A percentile compares a stretch with the other conserved stretches of the same genome.
Conservation (phyloP, 1,284 basidiomycete genomes). For the Pisolithus thermaeus region DNA sequence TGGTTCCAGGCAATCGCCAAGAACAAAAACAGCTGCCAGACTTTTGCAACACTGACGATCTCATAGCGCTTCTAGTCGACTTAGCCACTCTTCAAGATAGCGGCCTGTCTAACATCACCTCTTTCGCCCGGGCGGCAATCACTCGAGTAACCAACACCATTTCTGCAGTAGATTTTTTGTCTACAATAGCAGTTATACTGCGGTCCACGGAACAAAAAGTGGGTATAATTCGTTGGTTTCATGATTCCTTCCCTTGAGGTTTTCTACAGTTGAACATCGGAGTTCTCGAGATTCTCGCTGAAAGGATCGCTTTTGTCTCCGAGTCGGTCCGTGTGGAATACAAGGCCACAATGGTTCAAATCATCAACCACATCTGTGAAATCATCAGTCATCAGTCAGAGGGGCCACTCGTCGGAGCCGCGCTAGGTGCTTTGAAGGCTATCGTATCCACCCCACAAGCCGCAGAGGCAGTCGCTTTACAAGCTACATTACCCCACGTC, state of each 20-base stretch:
- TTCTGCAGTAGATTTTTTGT: constrained; percentile 61
- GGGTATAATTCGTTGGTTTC: constrained; percentile 8
- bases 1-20: constrained; percentile 31
- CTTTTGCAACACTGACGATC: constrained; percentile 27
- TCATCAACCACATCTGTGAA: constrained; percentile 45
- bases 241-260: neutral
- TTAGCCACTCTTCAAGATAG: constrained; percentile 17
- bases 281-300: constrained; percentile 60
- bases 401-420: constrained; percentile 34
- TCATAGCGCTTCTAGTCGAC: constrained; percentile 22
- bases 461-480: constrained; percentile 63
- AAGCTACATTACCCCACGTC: constrained; percentile 53
- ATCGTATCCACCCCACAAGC: constrained; percentile 52
- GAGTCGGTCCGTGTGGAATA: constrained; percentile 51
- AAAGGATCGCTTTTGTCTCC: constrained; percentile 60
- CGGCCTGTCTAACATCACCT: constrained; percentile 37
- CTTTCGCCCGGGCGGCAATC: constrained; percentile 45
- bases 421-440: constrained; percentile 55
- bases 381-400: constrained; percentile 41
- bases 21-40: constrained; percentile 33
- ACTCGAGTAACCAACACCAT: constrained; percentile 51
- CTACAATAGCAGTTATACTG: constrained; percentile 48
- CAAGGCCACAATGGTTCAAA: constrained; percentile 43
- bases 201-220: constrained; percentile 46
- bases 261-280: constrained; percentile 49